Percentiles rank a stretch among this genome's conserved stretches.
Evolutionary conservation across 2,329 filamentous ascomycete species (phyloP).

Genomic region (Diaporthe sp.): DNA sequence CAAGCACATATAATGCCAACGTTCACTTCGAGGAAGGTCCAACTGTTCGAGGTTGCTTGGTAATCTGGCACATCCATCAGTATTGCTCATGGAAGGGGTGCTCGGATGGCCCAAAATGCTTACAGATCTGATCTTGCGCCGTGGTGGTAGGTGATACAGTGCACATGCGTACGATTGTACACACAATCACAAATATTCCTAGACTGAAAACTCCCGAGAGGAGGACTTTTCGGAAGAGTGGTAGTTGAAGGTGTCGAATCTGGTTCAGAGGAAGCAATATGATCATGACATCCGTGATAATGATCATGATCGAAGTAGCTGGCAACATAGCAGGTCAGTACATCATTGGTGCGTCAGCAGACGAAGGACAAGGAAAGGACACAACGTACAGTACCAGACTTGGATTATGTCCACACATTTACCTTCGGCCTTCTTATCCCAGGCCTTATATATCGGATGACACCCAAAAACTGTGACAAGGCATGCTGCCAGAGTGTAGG

Average conservation of each 20-base stretch:
- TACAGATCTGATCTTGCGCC: constrained; percentile 23
- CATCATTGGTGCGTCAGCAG: too few species aligned
- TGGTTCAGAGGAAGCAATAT: constrained; percentile 42
- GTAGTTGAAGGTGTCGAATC: constrained; percentile 40
- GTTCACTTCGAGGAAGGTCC: constrained; percentile 42
- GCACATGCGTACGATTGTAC: constrained; percentile 7
- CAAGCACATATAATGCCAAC: constrained; percentile 44
- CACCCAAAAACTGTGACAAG: constrained; percentile 10
- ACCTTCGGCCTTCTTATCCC: constrained; percentile 18
- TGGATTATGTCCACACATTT: constrained; percentile 24
- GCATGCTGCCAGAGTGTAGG: constrained; percentile 21
- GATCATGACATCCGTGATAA: constrained; percentile 42
- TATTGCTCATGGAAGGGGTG: too few species aligned
- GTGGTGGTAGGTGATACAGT: constrained; percentile 8
- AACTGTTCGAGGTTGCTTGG: constrained; percentile 43
- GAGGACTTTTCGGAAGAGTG: constrained; percentile 9
- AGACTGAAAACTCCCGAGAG: constrained; percentile 18
- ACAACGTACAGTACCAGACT: constrained; percentile 15
- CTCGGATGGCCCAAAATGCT: not conserved
- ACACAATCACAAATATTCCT: constrained; percentile 8
- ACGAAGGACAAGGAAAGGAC: not conserved
- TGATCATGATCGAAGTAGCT: constrained; percentile 40
- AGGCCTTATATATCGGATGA: constrained; percentile 8
- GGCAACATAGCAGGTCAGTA: not conserved
- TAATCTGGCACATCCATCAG: constrained; percentile 35